Evolutionary conservation across 805 yeast species (phyloP).

Genomic region (Yamadazyma scolyti): DNA sequence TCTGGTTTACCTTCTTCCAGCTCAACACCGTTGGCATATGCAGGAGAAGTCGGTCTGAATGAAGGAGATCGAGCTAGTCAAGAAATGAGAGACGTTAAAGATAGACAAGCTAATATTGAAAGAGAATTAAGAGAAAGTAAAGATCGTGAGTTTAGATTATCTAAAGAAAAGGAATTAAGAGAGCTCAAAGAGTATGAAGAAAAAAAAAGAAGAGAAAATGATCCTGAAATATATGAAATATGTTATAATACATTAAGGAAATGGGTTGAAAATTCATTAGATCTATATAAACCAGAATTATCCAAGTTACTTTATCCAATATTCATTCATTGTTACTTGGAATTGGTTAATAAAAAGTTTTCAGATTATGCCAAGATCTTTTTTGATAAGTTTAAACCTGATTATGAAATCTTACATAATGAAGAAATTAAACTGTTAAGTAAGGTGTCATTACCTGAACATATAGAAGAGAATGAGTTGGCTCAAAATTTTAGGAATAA

Average conservation of each 20-base stretch:
- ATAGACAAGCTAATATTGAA: slow-evolving; percentile 29
- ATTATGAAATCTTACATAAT: slow-evolving; percentile 73
- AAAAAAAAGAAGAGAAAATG: slow-evolving; percentile 42
- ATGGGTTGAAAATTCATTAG: slow-evolving; percentile 91
- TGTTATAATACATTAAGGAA: slow-evolving; percentile 77
- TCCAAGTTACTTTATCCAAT: slow-evolving; percentile 83
- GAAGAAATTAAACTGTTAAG: slow-evolving; percentile 69
- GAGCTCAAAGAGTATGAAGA: slow-evolving; percentile 41
- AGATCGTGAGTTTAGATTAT: slow-evolving; percentile 33
- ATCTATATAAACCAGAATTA: slow-evolving; percentile 85
- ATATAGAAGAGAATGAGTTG: slow-evolving; percentile 74
- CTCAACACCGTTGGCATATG: slow-evolving; percentile 30
- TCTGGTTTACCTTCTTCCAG: slow-evolving; percentile 48
- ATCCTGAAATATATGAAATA: slow-evolving; percentile 70
- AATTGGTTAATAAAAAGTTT: slow-evolving; percentile 64
- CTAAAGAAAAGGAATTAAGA: slow-evolving; percentile 38
- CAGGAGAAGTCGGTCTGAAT: slow-evolving; percentile 26
- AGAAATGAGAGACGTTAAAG: slow-evolving; percentile 34
- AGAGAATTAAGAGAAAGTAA: slow-evolving; percentile 36
- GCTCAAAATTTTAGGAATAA: slow-evolving; percentile 72
- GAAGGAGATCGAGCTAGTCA: slow-evolving; percentile 25
- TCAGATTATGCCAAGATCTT: slow-evolving; percentile 65
- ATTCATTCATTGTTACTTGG: slow-evolving; percentile 85
- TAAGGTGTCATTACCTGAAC: slow-evolving; percentile 75
- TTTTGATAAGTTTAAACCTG: slow-evolving; percentile 68